These are phyloP conservation scores for Silene conica DNA, from an alignment of 148 eudicot genomes.

Conservation along the genomic window DNA sequence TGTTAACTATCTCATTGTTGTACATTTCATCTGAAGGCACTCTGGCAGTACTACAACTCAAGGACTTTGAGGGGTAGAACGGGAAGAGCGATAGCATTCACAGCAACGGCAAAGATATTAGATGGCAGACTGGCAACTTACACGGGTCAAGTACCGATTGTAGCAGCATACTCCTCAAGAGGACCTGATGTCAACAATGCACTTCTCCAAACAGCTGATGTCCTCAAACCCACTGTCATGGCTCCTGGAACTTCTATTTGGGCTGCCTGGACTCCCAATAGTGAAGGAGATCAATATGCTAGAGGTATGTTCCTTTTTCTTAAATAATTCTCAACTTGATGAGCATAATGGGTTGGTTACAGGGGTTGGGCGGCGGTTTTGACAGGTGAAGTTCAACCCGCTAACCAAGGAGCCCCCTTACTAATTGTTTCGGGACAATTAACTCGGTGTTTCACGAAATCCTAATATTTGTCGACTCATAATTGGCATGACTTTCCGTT, in stretches of 20 bases:
- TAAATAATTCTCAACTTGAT: too few species aligned
- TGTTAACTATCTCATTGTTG: not conserved
- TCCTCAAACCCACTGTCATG: conserved; percentile 59
- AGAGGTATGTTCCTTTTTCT: conserved; percentile 31
- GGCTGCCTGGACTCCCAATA: conserved; percentile 70
- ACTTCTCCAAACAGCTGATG: conserved; percentile 61
- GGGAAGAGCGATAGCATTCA: conserved; percentile 45
- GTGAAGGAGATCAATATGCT: conserved; percentile 46
- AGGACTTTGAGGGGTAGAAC: conserved; percentile 46
- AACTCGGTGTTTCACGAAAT: not conserved
- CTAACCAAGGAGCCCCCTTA: too few species aligned
- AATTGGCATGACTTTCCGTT: conserved; percentile 10
- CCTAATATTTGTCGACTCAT: not conserved
- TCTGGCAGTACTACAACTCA: conserved; percentile 58
- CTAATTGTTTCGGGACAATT: too few species aligned
- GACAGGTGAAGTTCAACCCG: too few species aligned
- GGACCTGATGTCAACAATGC: conserved; percentile 69
- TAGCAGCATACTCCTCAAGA: conserved; percentile 64
- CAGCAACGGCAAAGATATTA: conserved; percentile 48
- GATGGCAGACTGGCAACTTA: conserved; percentile 61
- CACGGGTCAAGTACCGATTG: conserved; percentile 50
- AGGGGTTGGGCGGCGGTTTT: too few species aligned
- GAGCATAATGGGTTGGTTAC: too few species aligned
- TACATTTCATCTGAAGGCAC: conserved; percentile 29
- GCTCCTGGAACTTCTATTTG: conserved; percentile 75